phyloP scores from a whole-genome alignment of 306 rosid genomes.

The Cucumis sativus region Cucumber_9930_V3 NC_026660.2:27446001-27446500 shows the following conservation, averaged over 20 bases:
- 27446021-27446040: not conserved
- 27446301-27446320: constrained; percentile 9
- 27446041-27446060: constrained; percentile 50
- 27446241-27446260: constrained; percentile 13
- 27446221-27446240: constrained; percentile 7
- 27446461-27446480: not conserved
- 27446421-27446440: not conserved
- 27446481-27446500: not conserved
- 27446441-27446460: not conserved
- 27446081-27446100: constrained; percentile 8
- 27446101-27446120: constrained; percentile 25
- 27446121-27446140: constrained; percentile 46
- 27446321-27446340: not conserved
- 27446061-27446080: constrained; percentile 33
- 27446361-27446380: constrained; percentile 12
- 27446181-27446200: constrained; percentile 15
- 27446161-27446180: constrained; percentile 24
- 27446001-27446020: not conserved
- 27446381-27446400: not conserved
- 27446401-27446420: not conserved
- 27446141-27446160: constrained; percentile 27
- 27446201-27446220: constrained; percentile 16
- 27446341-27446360: not conserved
- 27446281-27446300: constrained; percentile 15
- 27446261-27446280: constrained; percentile 25